phyloP scores from a whole-genome alignment of 345 rosid genomes.

The Mangifera indica region DNA sequence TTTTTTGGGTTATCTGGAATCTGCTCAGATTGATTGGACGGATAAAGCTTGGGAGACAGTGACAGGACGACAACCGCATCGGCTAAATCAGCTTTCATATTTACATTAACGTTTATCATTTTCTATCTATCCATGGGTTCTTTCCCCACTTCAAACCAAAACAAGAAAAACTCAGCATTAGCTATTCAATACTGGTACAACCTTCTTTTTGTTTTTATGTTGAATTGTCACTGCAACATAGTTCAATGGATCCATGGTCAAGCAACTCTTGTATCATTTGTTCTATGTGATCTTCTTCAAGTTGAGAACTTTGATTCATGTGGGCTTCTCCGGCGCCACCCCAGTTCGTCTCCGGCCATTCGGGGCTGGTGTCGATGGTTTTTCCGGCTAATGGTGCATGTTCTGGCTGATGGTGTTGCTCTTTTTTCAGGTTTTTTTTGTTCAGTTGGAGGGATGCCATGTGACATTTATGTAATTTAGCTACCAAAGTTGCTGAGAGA shows the following conservation, averaged over 20 bases:
- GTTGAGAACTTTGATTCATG: conserved; percentile 8
- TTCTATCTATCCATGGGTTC: too few species aligned
- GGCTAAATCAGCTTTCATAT: too few species aligned
- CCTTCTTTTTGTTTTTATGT: conserved; percentile 6
- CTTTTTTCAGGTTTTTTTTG: conserved; percentile 31
- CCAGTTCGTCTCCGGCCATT: conserved; percentile 36
- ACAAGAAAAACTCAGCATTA: conserved; percentile 7
- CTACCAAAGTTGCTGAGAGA: conserved; percentile 63
- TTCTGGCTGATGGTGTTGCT: conserved; percentile 18
- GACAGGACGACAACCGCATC: too few species aligned
- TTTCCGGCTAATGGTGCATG: conserved; percentile 17
- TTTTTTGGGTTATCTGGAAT: too few species aligned
- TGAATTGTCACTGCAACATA: conserved; percentile 32
- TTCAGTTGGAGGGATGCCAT: conserved; percentile 52
- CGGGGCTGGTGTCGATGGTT: conserved; percentile 7
- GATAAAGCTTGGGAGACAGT: too few species aligned
- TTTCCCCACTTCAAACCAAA: background rate
- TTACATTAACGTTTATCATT: background rate
- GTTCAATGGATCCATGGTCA: conserved; percentile 58
- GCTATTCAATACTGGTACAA: background rate
- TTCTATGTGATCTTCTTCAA: conserved; percentile 66
- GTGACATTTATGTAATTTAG: conserved; percentile 66
- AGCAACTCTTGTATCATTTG: conserved; percentile 79
- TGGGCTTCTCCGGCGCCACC: conserved; percentile 22
- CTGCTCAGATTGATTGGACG: too few species aligned